Evolutionary conservation across 2,329 filamentous ascomycete species (phyloP).

Genomic region (Hypoxylon rubiginosum): DNA sequence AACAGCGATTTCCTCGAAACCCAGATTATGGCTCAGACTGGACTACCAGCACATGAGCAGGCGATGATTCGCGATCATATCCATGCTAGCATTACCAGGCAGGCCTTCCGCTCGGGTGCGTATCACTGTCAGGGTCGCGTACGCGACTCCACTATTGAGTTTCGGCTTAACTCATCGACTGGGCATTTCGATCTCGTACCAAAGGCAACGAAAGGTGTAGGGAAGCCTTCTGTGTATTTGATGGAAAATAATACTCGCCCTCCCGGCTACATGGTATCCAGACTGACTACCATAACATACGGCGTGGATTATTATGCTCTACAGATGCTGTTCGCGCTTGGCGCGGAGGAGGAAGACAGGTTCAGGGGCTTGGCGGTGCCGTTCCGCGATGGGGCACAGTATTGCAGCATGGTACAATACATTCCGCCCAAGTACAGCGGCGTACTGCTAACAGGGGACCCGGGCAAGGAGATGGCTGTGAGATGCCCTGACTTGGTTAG

Average conservation of each 20-base stretch:
- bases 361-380: slow-evolving; percentile 1
- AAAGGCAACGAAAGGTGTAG: slow-evolving; percentile 25
- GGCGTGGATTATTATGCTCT: slow-evolving; percentile 52
- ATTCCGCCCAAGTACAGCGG: background rate
- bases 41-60: slow-evolving; percentile 42
- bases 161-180: slow-evolving; percentile 35
- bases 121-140: slow-evolving; percentile 52
- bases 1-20: slow-evolving; percentile 47
- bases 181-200: slow-evolving; percentile 34
- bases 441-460: background rate
- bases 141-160: slow-evolving; percentile 38
- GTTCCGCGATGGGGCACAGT: background rate
- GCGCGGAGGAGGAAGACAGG: background rate
- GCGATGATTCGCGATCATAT: slow-evolving; percentile 40
- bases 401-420: background rate
- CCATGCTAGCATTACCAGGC: slow-evolving; percentile 37
- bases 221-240: slow-evolving; percentile 40
- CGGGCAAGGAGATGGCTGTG: background rate
- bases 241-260: slow-evolving; percentile 52
- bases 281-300: slow-evolving; percentile 44
- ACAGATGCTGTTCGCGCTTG: slow-evolving; percentile 35
- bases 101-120: slow-evolving; percentile 48
- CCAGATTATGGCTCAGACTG: slow-evolving; percentile 43
- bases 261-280: slow-evolving; percentile 46
- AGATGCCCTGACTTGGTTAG: background rate